These are phyloP conservation scores for Cnidoscolus chayamansa DNA, from an alignment of 441 rosid genomes.

Conservation along the genomic window DNA sequence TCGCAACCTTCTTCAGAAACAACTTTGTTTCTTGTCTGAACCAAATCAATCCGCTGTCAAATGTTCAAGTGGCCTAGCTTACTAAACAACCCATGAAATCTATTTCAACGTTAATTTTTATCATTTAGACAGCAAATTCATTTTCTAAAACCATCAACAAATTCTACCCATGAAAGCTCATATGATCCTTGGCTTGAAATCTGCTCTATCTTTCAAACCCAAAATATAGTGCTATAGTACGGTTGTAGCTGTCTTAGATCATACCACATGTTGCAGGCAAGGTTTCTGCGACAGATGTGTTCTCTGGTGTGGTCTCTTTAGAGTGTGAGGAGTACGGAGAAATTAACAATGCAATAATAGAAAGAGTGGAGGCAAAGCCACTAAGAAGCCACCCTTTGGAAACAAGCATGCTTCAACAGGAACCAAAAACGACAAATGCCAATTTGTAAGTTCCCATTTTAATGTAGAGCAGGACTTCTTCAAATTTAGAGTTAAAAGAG, in stretches of 20 bases:
- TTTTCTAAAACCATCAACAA: not conserved
- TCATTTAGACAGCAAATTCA: not conserved
- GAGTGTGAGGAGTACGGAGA: constrained; percentile 9
- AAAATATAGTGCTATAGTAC: not conserved
- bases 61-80: too few species aligned
- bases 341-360: constrained; percentile 9
- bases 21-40: too few species aligned
- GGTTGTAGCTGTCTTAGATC: not conserved
- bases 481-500: too few species aligned
- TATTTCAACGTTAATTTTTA: too few species aligned
- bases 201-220: not conserved
- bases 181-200: not conserved
- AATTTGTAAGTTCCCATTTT: too few species aligned
- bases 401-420: constrained; percentile 31
- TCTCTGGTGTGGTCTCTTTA: constrained; percentile 13
- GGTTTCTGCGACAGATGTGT: not conserved
- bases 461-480: too few species aligned
- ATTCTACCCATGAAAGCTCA: not conserved
- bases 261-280: not conserved
- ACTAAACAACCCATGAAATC: too few species aligned
- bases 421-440: not conserved
- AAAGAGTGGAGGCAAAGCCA: constrained; percentile 35
- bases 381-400: constrained; percentile 24
- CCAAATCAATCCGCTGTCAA: too few species aligned
- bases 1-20: not conserved